Evolutionary conservation across 768 basidiomycete genomes (phyloP).

Genomic region (Obba rivulosa): DNA sequence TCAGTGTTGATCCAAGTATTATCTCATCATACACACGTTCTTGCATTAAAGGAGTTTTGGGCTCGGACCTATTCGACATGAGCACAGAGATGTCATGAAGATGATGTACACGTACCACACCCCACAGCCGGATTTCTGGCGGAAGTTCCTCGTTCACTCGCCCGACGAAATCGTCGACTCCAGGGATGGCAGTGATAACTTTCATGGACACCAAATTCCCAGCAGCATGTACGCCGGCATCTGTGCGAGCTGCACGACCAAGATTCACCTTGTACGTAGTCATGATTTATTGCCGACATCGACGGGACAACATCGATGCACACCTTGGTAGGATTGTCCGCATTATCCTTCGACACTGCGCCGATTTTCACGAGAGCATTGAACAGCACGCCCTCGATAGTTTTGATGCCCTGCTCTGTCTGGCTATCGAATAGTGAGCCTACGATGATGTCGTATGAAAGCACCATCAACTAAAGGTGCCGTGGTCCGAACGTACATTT

Average conservation of each 20-base stretch:
- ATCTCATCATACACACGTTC: conserved; percentile 41
- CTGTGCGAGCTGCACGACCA: conserved; percentile 88
- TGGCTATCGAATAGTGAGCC: conserved; percentile 42
- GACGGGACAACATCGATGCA: too few species aligned
- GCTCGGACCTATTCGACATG: conserved; percentile 44
- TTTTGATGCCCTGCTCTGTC: conserved; percentile 48
- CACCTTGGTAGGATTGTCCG: conserved; percentile 86
- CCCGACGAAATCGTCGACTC: conserved; percentile 59
- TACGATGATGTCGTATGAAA: not conserved
- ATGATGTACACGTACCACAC: conserved; percentile 49
- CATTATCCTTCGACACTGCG: conserved; percentile 92
- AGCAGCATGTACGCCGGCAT: conserved; percentile 96
- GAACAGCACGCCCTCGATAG: conserved; percentile 90
- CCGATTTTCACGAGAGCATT: conserved; percentile 84
- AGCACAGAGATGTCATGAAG: conserved; percentile 1
- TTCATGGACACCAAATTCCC: conserved; percentile 92
- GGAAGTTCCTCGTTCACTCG: conserved; percentile 87
- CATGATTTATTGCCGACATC: too few species aligned
- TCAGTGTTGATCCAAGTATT: not conserved
- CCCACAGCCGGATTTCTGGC: conserved; percentile 90
- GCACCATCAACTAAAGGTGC: too few species aligned
- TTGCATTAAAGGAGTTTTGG: conserved; percentile 80
- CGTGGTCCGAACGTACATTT: conserved; percentile 62
- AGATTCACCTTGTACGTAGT: conserved; percentile 57
- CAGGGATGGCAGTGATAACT: conserved; percentile 76